Conservation (phyloP, 2,329 filamentous ascomycete species). For the Cladobotryum mycophilum region DNA sequence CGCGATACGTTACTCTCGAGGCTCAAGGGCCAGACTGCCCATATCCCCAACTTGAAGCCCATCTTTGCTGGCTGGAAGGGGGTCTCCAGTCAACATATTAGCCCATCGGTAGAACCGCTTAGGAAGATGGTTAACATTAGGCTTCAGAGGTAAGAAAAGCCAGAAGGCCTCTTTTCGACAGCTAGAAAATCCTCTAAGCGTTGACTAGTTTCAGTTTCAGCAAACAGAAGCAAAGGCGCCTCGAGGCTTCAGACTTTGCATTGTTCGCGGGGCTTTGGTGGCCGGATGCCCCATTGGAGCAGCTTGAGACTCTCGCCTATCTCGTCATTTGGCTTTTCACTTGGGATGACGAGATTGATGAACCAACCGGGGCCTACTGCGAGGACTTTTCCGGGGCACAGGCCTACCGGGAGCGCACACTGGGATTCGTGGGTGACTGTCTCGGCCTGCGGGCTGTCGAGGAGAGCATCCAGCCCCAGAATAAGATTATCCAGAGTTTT, state of each 20-base stretch:
- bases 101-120: too few species aligned
- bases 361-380: not conserved
- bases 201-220: too few species aligned
- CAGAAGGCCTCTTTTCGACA: too few species aligned
- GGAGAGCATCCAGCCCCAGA: not conserved
- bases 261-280: not conserved
- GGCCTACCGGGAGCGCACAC: not conserved
- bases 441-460: not conserved
- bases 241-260: not conserved
- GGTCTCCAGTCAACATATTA: too few species aligned
- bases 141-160: too few species aligned
- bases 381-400: not conserved
- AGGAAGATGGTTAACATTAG: too few species aligned
- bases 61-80: too few species aligned
- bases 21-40: too few species aligned
- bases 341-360: constrained; percentile 6
- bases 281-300: not conserved
- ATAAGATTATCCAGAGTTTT: not conserved
- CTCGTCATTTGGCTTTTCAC: constrained; percentile 1
- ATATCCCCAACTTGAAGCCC: too few species aligned
- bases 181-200: too few species aligned
- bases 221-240: too few species aligned
- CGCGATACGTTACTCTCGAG: too few species aligned
- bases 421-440: not conserved
- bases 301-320: not conserved